Evolutionary conservation across 2,329 filamentous ascomycete genomes (phyloP).

Genomic region (Hymenoscyphus linearis): DNA sequence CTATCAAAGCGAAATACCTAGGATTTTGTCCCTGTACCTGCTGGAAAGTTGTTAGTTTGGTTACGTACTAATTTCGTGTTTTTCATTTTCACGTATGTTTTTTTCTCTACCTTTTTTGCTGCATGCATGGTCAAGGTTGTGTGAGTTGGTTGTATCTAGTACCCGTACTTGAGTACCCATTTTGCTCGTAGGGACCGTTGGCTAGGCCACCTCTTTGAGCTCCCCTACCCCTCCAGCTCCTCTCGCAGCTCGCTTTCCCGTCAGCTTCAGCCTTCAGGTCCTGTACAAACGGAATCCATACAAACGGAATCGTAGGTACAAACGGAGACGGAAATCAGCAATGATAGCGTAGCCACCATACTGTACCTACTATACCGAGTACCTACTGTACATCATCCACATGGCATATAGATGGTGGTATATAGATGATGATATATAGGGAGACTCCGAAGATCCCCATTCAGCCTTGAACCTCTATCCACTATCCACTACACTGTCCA

Average conservation of each 20-base stretch:
- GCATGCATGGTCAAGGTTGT: neutral
- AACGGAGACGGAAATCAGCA: neutral
- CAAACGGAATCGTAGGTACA: too few relatives aligned
- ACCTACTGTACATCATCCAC: too few relatives aligned
- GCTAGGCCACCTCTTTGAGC: too few relatives aligned
- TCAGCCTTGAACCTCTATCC: conserved; percentile 2
- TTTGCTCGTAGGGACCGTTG: too few relatives aligned
- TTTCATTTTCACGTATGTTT: neutral
- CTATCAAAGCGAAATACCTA: neutral
- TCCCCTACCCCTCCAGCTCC: too few relatives aligned
- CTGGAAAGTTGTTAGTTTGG: neutral
- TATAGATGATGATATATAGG: neutral
- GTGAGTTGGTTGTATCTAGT: neutral
- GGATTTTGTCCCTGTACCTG: neutral
- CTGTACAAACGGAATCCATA: neutral
- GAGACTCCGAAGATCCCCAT: neutral
- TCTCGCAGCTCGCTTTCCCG: neutral
- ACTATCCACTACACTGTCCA: neutral
- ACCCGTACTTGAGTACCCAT: neutral
- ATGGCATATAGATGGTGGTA: neutral
- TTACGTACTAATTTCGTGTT: neutral
- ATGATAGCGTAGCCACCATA: too few relatives aligned
- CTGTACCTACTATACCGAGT: too few relatives aligned
- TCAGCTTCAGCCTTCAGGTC: neutral
- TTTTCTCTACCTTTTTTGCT: neutral